phyloP scores from a whole-genome alignment of 2,329 filamentous ascomycete species.

The Ascochyta viciae-villosae region DNA sequence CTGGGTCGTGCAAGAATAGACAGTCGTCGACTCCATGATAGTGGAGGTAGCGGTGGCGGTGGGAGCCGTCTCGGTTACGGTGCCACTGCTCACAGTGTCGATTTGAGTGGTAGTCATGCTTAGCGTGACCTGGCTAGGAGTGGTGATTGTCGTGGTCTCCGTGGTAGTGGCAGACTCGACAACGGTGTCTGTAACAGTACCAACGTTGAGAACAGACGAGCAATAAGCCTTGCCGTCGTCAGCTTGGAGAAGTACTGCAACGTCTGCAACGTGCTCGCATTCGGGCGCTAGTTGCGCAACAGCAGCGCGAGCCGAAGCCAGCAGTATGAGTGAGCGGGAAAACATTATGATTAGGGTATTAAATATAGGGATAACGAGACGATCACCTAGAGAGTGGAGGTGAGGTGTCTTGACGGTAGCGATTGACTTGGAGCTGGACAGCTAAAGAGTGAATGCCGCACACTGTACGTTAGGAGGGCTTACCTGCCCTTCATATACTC shows the following conservation, averaged over 20 bases:
- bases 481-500: conserved; percentile 12
- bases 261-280: conserved; percentile 14
- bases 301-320: conserved; percentile 17
- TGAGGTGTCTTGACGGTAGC: conserved; percentile 13
- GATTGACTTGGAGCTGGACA: conserved; percentile 18
- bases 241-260: conserved; percentile 7
- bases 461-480: conserved; percentile 1
- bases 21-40: background rate
- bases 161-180: conserved; percentile 12
- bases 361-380: conserved; percentile 8
- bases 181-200: conserved; percentile 10
- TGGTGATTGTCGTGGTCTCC: conserved; percentile 16
- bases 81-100: conserved; percentile 10
- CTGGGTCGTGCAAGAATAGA: conserved; percentile 12
- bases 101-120: conserved; percentile 10
- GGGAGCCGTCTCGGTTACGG: conserved; percentile 13
- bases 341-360: conserved; percentile 21
- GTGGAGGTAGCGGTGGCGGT: conserved; percentile 5
- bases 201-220: conserved; percentile 13
- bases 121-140: conserved; percentile 12
- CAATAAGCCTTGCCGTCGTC: conserved; percentile 16
- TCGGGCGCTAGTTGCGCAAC: conserved; percentile 14
- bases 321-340: conserved; percentile 12
- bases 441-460: conserved; percentile 20
- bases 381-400: conserved; percentile 16